Base-by-base conservation (phyloP, 2,329 filamentous ascomycete genomes). In the Chalaropsis thielavioides region DNA sequence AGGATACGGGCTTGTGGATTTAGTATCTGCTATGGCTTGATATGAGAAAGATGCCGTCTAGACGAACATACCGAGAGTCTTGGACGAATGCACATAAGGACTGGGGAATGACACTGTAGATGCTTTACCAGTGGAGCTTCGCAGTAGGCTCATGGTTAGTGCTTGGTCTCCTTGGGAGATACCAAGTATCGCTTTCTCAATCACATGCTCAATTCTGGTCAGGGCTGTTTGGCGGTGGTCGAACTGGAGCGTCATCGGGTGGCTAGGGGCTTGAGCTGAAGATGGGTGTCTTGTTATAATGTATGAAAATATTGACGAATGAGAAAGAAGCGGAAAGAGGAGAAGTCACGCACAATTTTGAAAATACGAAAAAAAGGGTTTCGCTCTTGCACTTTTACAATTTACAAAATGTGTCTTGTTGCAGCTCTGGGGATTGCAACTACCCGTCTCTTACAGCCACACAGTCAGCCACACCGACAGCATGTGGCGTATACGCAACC, bases 1-100 rank as follows among this genome's bases (percentile, higher is more conserved):
- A 87, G 73, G 6, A 86, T 70, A 4, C 80, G 79, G 43, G 80
- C 84, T 87, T 62, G 3, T 31, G 5, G 10, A 15, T 4, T 51
- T 11, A 51, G 15, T 19, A 51, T 2, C 44, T 19, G 22, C 22
- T 51, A 24, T 2, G 46, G 1, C 35, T 3, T 35, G 35, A 10
- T 10, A 38, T 8, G 35, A 38, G 35, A 8, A 4, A 8, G 35
- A 38, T 8, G 7, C 8, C 4, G 4, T 10, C 35, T 56, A 5
- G 24, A 7, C 22, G 6, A 13, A 22, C 43, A 31, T 62, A 62
- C 61, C 61, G 11, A 62, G 27, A 3, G 61, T 51, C 10, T 62
- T 62, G 27, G 27, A 22, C 6, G 44, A 35, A 2, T 38, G 4
- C 3, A 22, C 17, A 13, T 17, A 38, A 7, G 27, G 3, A 27